Base-by-base conservation (phyloP, 139 green algal species). In the Raphidocelis subcapitata region DNA sequence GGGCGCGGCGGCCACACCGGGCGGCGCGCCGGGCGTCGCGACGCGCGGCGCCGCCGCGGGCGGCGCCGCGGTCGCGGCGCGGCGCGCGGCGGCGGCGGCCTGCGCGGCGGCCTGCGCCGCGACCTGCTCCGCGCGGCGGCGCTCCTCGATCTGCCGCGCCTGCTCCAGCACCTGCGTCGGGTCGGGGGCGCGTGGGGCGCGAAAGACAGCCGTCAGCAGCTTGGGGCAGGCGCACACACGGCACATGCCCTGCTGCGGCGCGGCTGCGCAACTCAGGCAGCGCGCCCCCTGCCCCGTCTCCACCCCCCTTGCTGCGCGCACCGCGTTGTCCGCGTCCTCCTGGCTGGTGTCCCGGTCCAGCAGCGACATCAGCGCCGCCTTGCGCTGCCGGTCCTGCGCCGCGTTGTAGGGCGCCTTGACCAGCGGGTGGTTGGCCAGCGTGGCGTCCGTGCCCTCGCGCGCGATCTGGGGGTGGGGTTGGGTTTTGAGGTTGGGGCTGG, bases 331-430 rank as follows among this genome's bases (percentile, higher is more conserved):
- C 32, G 86, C 83, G 21, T 67, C 81, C 16, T 92, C 76, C 79
- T 96, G 78, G 56, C 84, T 62, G 26, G 64, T 55, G 5, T 73
- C 91, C 21, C 91, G 79, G 28, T 62, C 68, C 75, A 95, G 71
- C 52, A 95, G 75, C 61, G 82, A 54, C 72, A 87, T 77, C n/a
- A 94, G 65, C 29, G 85, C 92, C 16, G 54, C 67, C 70, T 92
- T 93, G 31, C 91, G 79, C 24, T 91, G 76, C 61, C 59, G 47
- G 65, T 90, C 78, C 3, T 65, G 57, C 65, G 26, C 31, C 29
- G 73, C 55, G 75, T 91, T 88, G 85, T 91, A 98, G 2, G 91
- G 90, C n/a, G 87, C 65, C 60, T 87, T 85, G 51, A 97, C 79
- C 44, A 97, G 75, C 24, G 62, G 18, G 56, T 92, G 74, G 84